These are phyloP conservation scores for Cadophora luteo-olivacea DNA, from an alignment of 2,329 filamentous ascomycete genomes.

Conservation along the genomic window DNA sequence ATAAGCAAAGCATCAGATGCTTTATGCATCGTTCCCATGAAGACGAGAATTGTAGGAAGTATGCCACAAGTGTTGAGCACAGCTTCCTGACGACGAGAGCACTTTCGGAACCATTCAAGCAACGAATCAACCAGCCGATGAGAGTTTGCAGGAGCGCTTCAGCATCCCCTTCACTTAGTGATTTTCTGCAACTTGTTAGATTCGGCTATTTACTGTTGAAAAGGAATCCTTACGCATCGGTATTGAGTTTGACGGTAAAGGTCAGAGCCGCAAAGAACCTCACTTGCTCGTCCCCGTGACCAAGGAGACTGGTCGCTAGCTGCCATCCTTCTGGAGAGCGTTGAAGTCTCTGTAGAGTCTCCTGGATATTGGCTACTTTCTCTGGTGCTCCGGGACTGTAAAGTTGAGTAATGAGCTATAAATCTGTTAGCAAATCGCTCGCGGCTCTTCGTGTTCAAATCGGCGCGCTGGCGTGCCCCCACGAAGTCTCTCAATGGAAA, in stretches of 20 bases:
- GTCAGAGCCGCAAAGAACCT: constrained; percentile 94
- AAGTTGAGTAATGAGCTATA: constrained; percentile 55
- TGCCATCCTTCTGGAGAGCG: constrained; percentile 84
- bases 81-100: constrained; percentile 75
- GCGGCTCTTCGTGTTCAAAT: not conserved
- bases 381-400: constrained; percentile 53
- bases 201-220: not conserved
- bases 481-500: not conserved
- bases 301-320: constrained; percentile 78
- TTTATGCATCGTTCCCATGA: constrained; percentile 71
- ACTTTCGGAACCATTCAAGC: constrained; percentile 58
- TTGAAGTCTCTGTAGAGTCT: constrained; percentile 79
- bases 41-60: constrained; percentile 73
- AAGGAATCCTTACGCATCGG: constrained; percentile 68
- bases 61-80: constrained; percentile 77
- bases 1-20: constrained; percentile 67
- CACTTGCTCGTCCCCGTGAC: constrained; percentile 73
- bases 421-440: constrained; percentile 15
- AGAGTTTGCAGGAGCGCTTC: constrained; percentile 65
- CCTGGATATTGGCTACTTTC: constrained; percentile 64
- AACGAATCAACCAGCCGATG: constrained; percentile 66
- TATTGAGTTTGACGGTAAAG: constrained; percentile 92
- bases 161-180: constrained; percentile 60
- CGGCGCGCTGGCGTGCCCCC: not conserved
- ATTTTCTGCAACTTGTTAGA: constrained; percentile 47